Conservation (phyloP, 768 basidiomycete genomes). For the Psilocybe cubensis region DNA sequence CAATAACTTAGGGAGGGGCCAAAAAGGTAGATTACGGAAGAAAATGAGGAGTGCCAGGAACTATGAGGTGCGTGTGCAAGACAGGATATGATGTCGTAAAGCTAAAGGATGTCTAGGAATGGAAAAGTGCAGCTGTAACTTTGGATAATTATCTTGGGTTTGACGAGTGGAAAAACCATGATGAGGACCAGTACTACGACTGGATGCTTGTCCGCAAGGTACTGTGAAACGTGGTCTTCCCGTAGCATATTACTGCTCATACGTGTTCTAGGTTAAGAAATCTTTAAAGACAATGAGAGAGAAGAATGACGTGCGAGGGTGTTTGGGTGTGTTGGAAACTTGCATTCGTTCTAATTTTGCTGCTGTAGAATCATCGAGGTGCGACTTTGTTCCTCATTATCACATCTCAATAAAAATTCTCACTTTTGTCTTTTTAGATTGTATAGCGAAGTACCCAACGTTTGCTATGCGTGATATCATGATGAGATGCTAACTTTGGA, state of each 20-base stretch:
- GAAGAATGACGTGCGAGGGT: constrained; percentile 80
- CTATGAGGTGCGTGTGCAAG: constrained; percentile 59
- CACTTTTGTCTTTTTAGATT: constrained; percentile 49
- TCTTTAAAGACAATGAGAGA: constrained; percentile 75
- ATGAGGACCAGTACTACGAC: constrained; percentile 92
- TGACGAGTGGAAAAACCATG: constrained; percentile 86
- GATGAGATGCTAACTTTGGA: constrained; percentile 3
- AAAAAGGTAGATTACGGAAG: constrained; percentile 77
- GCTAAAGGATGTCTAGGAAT: constrained; percentile 56
- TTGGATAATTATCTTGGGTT: constrained; percentile 87
- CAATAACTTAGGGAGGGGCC: constrained; percentile 75
- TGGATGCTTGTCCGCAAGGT: constrained; percentile 86
- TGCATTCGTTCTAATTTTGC: constrained; percentile 93
- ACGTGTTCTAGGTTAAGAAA: constrained; percentile 61
- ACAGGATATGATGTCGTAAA: not conserved
- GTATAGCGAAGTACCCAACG: constrained; percentile 84
- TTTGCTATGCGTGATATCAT: constrained; percentile 4
- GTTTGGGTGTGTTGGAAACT: constrained; percentile 89
- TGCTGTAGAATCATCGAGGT: constrained; percentile 86
- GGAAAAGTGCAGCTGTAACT: constrained; percentile 79
- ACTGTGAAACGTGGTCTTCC: not conserved
- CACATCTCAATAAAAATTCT: not conserved
- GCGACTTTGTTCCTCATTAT: not conserved
- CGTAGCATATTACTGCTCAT: not conserved
- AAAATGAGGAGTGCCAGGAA: constrained; percentile 73